phyloP scores from a whole-genome alignment of 1,284 basidiomycete species.

The Papiliotrema terrestris region DNA sequence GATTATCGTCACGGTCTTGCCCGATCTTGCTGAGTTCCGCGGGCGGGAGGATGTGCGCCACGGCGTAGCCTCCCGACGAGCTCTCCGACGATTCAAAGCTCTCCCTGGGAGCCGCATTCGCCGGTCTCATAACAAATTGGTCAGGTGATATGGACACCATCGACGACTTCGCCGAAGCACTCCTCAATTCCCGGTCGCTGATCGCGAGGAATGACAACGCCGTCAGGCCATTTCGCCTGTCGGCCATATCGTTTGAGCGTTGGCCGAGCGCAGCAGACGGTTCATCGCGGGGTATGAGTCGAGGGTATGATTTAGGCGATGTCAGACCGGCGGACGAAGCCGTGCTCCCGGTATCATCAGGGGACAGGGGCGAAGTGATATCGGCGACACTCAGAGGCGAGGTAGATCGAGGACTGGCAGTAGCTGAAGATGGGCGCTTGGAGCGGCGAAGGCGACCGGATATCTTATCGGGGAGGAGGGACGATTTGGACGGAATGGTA shows the following conservation, averaged over 20 bases:
- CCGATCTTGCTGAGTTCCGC: neutral
- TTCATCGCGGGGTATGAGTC: slow-evolving; percentile 3
- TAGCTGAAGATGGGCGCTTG: neutral
- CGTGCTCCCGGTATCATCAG: neutral
- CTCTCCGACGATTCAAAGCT: neutral
- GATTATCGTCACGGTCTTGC: no score
- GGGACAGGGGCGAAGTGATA: neutral
- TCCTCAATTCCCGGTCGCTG: neutral
- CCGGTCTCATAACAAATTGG: neutral
- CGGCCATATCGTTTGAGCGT: neutral
- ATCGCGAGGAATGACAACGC: slow-evolving; percentile 4
- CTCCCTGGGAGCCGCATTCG: neutral
- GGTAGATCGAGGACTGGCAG: neutral
- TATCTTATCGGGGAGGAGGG: neutral
- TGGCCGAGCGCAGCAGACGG: neutral
- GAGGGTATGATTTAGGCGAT: neutral
- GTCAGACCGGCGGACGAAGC: no score
- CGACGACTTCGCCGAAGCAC: neutral
- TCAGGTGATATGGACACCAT: no score
- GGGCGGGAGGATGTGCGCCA: slow-evolving; percentile 1
- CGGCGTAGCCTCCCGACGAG: neutral
- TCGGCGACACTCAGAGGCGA: neutral
- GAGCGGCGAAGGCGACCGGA: neutral
- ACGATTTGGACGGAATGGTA: neutral
- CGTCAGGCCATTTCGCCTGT: slow-evolving; percentile 2